Conservation (phyloP, 495 filamentous ascomycete species). For the Aspergillus panamensis region DNA sequence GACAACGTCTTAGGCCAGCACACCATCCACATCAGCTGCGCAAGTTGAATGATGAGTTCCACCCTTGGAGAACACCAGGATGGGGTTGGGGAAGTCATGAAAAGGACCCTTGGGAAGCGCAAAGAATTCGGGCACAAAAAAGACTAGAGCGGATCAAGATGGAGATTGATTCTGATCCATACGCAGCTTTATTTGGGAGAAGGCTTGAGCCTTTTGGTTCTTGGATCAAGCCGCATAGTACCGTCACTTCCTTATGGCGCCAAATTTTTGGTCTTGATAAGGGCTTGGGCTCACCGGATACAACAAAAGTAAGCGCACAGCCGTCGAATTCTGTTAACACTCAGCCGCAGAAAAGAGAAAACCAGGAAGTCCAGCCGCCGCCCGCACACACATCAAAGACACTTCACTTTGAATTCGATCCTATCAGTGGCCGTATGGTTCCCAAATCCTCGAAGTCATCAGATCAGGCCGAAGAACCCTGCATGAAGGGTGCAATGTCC, state of each 20-base stretch:
- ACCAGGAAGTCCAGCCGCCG: background rate
- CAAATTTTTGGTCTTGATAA: constrained; percentile 25
- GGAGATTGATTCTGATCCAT: constrained; percentile 40
- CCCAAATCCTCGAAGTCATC: constrained; percentile 15
- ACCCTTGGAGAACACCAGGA: constrained; percentile 11
- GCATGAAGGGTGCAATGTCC: background rate
- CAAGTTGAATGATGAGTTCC: background rate
- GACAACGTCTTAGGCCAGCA: constrained; percentile 11
- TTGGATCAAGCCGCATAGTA: constrained; percentile 16
- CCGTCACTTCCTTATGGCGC: constrained; percentile 29
- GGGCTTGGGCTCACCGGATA: background rate
- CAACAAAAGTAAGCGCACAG: background rate
- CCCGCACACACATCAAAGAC: background rate
- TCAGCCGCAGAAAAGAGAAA: background rate
- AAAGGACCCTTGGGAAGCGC: constrained; percentile 21
- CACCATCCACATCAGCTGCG: constrained; percentile 8
- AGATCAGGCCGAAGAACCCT: background rate
- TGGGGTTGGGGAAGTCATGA: constrained; percentile 12
- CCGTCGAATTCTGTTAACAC: constrained; percentile 3
- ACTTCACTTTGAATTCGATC: constrained; percentile 31
- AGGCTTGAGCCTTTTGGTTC: constrained; percentile 25
- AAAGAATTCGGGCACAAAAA: constrained; percentile 22
- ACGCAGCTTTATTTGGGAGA: constrained; percentile 41
- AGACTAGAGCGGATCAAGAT: constrained; percentile 35
- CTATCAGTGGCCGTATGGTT: constrained; percentile 42